Conservation (phyloP, 164 flowering plant genomes). For the Echeveria elegans region DNA sequence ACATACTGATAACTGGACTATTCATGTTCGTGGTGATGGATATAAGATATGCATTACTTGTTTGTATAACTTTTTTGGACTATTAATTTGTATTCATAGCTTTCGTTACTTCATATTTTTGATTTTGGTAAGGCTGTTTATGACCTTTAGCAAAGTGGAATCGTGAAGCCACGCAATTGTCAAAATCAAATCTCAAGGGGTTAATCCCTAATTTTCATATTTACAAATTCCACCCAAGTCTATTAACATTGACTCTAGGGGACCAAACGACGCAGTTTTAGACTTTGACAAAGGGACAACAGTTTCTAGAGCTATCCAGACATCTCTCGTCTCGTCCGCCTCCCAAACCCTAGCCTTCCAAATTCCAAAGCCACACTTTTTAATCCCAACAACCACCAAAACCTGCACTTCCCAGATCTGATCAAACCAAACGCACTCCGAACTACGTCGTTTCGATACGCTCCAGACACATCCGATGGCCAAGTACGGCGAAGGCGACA, state of each 20-base stretch:
- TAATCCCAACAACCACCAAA: neutral
- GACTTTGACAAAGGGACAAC: too few relatives aligned
- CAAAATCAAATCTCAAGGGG: neutral
- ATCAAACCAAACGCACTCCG: neutral
- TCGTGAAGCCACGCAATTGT: too few relatives aligned
- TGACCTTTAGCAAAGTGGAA: too few relatives aligned
- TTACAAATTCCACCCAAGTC: neutral
- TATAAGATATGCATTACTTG: too few relatives aligned
- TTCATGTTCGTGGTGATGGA: too few relatives aligned
- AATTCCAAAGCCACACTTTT: too few relatives aligned
- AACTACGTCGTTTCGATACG: neutral
- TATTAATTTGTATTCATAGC: too few relatives aligned
- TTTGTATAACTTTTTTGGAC: too few relatives aligned
- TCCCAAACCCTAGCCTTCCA: neutral
- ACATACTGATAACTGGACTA: too few relatives aligned
- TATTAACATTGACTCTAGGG: neutral
- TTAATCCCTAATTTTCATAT: neutral
- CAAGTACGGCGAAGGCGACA: conserved; percentile 92
- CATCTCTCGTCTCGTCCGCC: neutral
- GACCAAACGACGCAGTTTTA: neutral
- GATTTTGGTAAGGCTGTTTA: too few relatives aligned
- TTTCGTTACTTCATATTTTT: too few relatives aligned
- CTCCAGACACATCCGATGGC: conserved; percentile 54
- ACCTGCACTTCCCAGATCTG: neutral
- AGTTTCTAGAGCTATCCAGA: neutral